These are phyloP conservation scores for Cystodermella granulosa DNA, from an alignment of 1,284 basidiomycete genomes.

Conservation along the genomic window DNA sequence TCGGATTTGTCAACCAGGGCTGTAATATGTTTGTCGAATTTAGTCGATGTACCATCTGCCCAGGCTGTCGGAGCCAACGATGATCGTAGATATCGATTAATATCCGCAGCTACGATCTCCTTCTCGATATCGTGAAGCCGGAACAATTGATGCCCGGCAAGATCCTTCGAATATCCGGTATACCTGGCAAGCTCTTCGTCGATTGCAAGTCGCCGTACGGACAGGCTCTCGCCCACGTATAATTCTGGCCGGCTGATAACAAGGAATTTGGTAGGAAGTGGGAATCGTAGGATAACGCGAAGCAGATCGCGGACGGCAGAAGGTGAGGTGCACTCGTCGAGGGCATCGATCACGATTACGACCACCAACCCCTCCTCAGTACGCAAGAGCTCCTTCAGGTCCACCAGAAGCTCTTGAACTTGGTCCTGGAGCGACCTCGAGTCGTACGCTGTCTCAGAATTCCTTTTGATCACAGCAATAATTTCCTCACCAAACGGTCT, in stretches of 20 bases:
- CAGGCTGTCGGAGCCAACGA: no score
- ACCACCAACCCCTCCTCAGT: neutral
- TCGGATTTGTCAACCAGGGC: no score
- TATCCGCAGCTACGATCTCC: no score
- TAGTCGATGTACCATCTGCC: no score
- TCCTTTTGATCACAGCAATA: neutral
- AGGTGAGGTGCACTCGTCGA: neutral
- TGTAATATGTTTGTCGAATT: no score
- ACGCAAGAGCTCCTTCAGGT: neutral
- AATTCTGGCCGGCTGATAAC: neutral
- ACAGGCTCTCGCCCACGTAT: neutral
- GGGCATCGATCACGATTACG: neutral
- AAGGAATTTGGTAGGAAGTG: neutral
- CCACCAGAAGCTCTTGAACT: neutral
- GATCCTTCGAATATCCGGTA: no score
- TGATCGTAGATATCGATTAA: no score
- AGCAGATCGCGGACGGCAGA: neutral
- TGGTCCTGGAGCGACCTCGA: neutral
- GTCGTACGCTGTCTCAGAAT: neutral
- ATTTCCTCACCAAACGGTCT: neutral
- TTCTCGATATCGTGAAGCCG: no score
- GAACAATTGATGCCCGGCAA: no score
- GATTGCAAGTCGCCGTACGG: neutral
- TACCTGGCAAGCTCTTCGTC: neutral
- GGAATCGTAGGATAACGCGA: neutral